Percentiles rank a stretch among this genome's conserved stretches.
Evolutionary conservation across 2,329 filamentous ascomycete genomes (phyloP).

Genomic region (Fusarium scirpi): DNA sequence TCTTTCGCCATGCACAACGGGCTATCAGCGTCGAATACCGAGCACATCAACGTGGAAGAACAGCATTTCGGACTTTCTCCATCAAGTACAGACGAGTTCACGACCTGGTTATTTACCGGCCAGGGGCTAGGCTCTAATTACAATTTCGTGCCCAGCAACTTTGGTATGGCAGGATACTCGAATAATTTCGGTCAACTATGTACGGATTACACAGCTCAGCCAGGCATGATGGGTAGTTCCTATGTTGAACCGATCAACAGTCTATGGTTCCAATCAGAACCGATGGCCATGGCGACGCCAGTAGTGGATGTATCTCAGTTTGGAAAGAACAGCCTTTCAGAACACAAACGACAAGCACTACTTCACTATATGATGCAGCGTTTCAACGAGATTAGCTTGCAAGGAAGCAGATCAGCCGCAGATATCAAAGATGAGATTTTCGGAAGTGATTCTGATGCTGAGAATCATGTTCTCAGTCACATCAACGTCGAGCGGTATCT

Average conservation of each 20-base stretch:
- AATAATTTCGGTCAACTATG: constrained; percentile 48
- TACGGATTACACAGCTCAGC: constrained; percentile 43
- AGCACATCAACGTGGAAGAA: constrained; percentile 42
- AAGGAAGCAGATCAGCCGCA: constrained; percentile 45
- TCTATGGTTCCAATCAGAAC: constrained; percentile 47
- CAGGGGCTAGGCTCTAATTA: constrained; percentile 43
- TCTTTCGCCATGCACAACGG: constrained; percentile 43
- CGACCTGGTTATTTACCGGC: constrained; percentile 46
- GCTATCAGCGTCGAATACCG: constrained; percentile 31
- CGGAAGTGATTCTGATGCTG: constrained; percentile 44
- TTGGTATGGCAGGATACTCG: constrained; percentile 43
- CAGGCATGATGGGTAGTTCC: constrained; percentile 41
- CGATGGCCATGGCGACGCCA: constrained; percentile 40
- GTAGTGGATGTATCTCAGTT: constrained; percentile 42
- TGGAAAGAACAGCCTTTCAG: constrained; percentile 44
- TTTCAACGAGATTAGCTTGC: constrained; percentile 47
- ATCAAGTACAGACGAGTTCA: constrained; percentile 47
- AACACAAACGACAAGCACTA: constrained; percentile 46
- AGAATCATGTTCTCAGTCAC: constrained; percentile 44
- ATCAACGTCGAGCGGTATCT: constrained; percentile 45
- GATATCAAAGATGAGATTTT: constrained; percentile 49
- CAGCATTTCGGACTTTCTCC: constrained; percentile 46
- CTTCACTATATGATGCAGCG: constrained; percentile 48
- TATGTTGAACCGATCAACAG: constrained; percentile 47
- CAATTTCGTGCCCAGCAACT: constrained; percentile 40